A percentile compares a stretch with the other conserved stretches of the same genome.
phyloP scores from a whole-genome alignment of 768 basidiomycete species.

The Pisolithus microcarpus region DNA sequence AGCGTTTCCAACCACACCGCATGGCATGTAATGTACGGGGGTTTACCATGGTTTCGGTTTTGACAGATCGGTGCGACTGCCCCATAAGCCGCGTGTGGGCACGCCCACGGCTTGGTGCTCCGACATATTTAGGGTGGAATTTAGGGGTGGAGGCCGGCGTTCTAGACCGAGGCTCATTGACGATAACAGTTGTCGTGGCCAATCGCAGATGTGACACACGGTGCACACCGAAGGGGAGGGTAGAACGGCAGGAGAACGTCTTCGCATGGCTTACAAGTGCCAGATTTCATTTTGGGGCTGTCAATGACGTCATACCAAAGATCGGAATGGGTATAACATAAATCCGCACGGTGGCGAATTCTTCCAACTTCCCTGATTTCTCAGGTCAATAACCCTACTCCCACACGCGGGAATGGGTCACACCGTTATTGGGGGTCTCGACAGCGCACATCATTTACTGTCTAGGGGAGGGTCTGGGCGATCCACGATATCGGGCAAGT shows the following conservation, averaged over 20 bases:
- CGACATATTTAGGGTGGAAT: conserved; percentile 12
- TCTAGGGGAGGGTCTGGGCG: neutral
- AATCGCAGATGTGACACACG: neutral
- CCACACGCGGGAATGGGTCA: neutral
- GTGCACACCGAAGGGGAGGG: neutral
- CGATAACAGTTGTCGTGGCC: neutral
- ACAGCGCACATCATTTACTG: neutral
- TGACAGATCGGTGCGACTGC: conserved; percentile 15
- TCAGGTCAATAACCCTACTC: neutral
- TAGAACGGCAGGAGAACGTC: neutral
- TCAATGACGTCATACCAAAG: too few relatives aligned
- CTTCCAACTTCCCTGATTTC: neutral
- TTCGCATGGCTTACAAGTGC: neutral
- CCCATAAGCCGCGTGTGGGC: conserved; percentile 16
- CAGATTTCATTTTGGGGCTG: neutral
- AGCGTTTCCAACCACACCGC: conserved; percentile 16
- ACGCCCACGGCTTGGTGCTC: conserved; percentile 12
- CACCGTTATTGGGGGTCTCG: conserved; percentile 2
- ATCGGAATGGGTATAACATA: too few relatives aligned
- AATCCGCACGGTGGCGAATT: too few relatives aligned
- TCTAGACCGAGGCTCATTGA: conserved; percentile 18
- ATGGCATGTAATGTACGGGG: conserved; percentile 12
- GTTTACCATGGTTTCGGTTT: conserved; percentile 22
- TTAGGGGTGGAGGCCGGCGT: conserved; percentile 24
- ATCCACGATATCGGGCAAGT: neutral